Conservation (phyloP, 1,284 basidiomycete species). For the Moesziomyces sp. region DNA sequence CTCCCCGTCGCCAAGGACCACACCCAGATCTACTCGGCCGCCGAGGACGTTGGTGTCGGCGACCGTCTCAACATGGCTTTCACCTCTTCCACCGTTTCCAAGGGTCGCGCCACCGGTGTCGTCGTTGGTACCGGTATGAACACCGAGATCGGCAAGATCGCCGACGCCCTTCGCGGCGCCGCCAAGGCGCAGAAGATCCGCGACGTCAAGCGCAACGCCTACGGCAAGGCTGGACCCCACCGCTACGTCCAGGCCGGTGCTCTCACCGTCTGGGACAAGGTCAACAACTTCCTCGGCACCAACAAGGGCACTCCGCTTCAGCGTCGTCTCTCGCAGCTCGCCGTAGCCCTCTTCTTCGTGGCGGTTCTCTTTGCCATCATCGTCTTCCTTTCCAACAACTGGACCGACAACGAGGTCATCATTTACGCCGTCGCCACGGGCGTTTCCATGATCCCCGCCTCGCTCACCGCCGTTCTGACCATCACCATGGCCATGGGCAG, state of each 20-base stretch:
- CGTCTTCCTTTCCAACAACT: conserved; percentile 68
- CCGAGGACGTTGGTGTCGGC: conserved; percentile 69
- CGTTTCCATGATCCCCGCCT: conserved; percentile 73
- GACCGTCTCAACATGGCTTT: conserved; percentile 75
- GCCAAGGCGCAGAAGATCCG: conserved; percentile 61
- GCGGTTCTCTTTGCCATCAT: conserved; percentile 68
- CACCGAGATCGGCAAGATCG: conserved; percentile 66
- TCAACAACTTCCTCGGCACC: conserved; percentile 67
- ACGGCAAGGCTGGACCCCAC: conserved; percentile 67
- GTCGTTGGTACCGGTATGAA: conserved; percentile 76
- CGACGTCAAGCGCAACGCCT: conserved; percentile 71
- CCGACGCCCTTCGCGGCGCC: conserved; percentile 62
- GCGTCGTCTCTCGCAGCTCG: conserved; percentile 66
- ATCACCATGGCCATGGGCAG: conserved; percentile 72
- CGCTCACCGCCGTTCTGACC: conserved; percentile 65
- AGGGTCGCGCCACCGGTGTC: conserved; percentile 75
- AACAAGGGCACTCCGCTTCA: conserved; percentile 69
- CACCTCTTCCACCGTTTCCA: conserved; percentile 75
- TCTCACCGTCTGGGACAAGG: conserved; percentile 66
- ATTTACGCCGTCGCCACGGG: conserved; percentile 71
- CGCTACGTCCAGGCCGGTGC: conserved; percentile 68
- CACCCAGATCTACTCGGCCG: conserved; percentile 43
- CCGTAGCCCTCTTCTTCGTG: conserved; percentile 64
- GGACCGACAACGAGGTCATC: conserved; percentile 64
- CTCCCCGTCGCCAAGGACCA: conserved; percentile 75